Evolutionary conservation across 768 basidiomycete genomes (phyloP), one percentile per base, ranked within the genome.

Genomic region (Gymnopilus junonius): DNA sequence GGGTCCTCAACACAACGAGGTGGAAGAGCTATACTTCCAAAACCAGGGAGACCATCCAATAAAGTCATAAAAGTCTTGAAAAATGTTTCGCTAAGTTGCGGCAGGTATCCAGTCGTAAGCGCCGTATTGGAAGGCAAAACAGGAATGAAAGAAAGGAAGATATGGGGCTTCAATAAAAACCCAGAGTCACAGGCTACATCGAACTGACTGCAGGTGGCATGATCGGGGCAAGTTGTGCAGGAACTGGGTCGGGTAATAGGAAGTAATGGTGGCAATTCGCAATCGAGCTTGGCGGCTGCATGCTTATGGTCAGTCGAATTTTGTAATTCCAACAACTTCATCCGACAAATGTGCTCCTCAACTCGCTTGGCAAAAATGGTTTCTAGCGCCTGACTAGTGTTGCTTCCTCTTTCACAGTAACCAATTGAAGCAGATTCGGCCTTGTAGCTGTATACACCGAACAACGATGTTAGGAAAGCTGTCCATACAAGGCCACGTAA

Each of bases 1-100:
- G 91, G 91, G 76, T 95, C 92, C 77, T 90, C 89, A 53, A 87
- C 77, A 71, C 93, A 95, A 48, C 85, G 81, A 40, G 91, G 90
- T 25, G 92, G 87, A 55, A 95, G 80, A 21, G 87, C 91, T 40
- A 94, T 82, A 63, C 90, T 85, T n/a, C 92, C 91, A 23, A 93
- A 75, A 32, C 87, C 85, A 21, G 93, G 93, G 53, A 94, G 72
- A 31, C 93, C 93, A 75, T 94, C 83, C 46, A 86, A 75, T 11
- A 80, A 60, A 46, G 70, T 67, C 42, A 81, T 82, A 58, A 89
- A 71, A 43, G 78, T 70, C 69, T 80, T 81, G 42, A 73, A 68
- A 37, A 71, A 65, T 8, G 37, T n/a, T 39, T 67, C 66, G 23
- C 65, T 61, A 27, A 73, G 62, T 6, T 58, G 70, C 58, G 80